These are phyloP conservation scores for Eucalyptus lansdowneana DNA, from an alignment of 345 rosid genomes.

Conservation along the genomic window DNA sequence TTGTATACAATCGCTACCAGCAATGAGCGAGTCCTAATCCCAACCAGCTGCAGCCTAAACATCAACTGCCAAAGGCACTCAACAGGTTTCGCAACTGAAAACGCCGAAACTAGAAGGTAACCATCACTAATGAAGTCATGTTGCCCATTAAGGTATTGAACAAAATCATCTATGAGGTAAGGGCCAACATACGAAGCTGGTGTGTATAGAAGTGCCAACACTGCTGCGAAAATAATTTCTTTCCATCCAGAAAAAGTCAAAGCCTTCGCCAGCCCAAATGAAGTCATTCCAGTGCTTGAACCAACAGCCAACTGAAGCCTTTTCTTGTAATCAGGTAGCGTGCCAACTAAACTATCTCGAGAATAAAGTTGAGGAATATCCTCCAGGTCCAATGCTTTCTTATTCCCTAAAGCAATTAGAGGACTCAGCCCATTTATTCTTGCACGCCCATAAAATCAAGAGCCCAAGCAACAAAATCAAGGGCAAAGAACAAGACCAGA, in stretches of 20 bases:
- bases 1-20: conserved; percentile 44
- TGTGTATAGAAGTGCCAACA: conserved; percentile 20
- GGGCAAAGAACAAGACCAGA: too few relatives aligned
- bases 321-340: conserved; percentile 15
- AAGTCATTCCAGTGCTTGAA: conserved; percentile 14
- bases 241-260: conserved; percentile 24
- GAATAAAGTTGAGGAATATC: conserved; percentile 47
- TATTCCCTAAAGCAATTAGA: too few relatives aligned
- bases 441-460: too few relatives aligned
- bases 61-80: conserved; percentile 53
- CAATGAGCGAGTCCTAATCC: conserved; percentile 32
- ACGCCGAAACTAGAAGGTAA: too few relatives aligned
- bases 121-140: conserved; percentile 33
- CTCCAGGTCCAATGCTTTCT: too few relatives aligned
- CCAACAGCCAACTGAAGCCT: conserved; percentile 20
- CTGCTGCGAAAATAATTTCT: conserved; percentile 29
- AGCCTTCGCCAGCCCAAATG: conserved; percentile 32
- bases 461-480: too few relatives aligned
- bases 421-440: too few relatives aligned
- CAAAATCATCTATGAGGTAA: conserved; percentile 43
- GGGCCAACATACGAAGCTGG: conserved; percentile 51
- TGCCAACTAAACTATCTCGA: conserved; percentile 23
- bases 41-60: conserved; percentile 40
- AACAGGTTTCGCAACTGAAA: conserved; percentile 36
- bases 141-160: conserved; percentile 41